Evolutionary conservation across 768 basidiomycete species (phyloP), one percentile per base, ranked within the genome.

Genomic region (Glaciozyma antarctica): DNA sequence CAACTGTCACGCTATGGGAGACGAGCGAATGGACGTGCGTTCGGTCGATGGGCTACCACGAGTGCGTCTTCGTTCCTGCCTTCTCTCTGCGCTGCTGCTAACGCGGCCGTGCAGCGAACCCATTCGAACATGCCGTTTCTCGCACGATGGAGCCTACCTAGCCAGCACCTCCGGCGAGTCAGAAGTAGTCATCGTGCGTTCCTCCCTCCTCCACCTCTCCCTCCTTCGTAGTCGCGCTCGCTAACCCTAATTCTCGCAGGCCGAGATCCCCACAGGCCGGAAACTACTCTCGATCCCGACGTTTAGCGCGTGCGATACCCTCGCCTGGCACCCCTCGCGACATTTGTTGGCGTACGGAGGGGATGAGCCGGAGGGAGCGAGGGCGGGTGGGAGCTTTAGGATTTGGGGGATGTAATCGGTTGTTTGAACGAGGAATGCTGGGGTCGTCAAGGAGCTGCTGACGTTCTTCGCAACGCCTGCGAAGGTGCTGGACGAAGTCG

Each of bases 1-100:
- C 73, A 30, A 53, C 61, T 1, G 47, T 70, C 22, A 70, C 63
- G 10, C 45, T 73, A 54, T 72, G 71, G 71, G 73, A 73, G 21
- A 66, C 71, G 34, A 44, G 30, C 5, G 69, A 70, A 26, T 72
- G 64, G 65, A 69, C 65, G 12, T 73, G 73, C 52, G 65, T 65
- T 0, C 60, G 59, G 0, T 66, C 71, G 4, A 30, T 70, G 21
- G 67, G 63, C 2, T 38, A n/a, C 16, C 67, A 69, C 58, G 71
- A 72, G 72, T 73, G 41, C 22, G 70, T 65, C 9, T 12, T 6
- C 38, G 22, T 21, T 45, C 21, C 32, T 21, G 28, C 6, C 12
- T 10, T 45, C 10, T 19, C 17, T 26, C 3, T 8, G 32, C 5
- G 48, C 21, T 1, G 32, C 5, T 30, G 6, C 53, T 30, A 22